phyloP scores from a whole-genome alignment of 345 rosid genomes.

The Eutrema japonicum region DNA sequence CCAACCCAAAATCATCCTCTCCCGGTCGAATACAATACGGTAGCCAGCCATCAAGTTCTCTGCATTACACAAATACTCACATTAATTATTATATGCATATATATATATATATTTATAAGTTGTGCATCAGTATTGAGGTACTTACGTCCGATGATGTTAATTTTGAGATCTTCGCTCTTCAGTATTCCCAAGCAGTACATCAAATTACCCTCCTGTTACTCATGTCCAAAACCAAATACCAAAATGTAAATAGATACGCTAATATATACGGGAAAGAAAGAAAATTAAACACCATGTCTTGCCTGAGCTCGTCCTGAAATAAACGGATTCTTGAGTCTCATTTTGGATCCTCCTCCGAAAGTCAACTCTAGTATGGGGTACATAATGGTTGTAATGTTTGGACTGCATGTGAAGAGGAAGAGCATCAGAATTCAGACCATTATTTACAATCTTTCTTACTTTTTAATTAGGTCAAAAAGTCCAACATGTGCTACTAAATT shows the following conservation, averaged over 20 bases:
- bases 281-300: constrained; percentile 5
- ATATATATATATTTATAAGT: not conserved
- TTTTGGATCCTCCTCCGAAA: constrained; percentile 61
- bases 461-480: not conserved
- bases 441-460: not conserved
- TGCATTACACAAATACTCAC: constrained; percentile 40
- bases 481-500: not conserved
- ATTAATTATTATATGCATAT: not conserved
- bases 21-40: constrained; percentile 66
- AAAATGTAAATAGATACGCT: constrained; percentile 17
- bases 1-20: constrained; percentile 71
- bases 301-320: constrained; percentile 3
- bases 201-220: constrained; percentile 44
- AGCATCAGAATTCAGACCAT: constrained; percentile 22
- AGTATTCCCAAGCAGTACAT: constrained; percentile 73
- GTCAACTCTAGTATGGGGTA: constrained; percentile 54
- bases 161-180: constrained; percentile 47
- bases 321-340: constrained; percentile 32
- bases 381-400: constrained; percentile 38
- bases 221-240: constrained; percentile 14
- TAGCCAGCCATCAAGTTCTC: constrained; percentile 78
- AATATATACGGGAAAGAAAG: not conserved
- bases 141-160: constrained; percentile 89
- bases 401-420: constrained; percentile 43
- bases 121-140: constrained; percentile 26